Base-by-base conservation (phyloP, 2,329 filamentous ascomycete species). In the Arthrobotrys musiformis region DNA sequence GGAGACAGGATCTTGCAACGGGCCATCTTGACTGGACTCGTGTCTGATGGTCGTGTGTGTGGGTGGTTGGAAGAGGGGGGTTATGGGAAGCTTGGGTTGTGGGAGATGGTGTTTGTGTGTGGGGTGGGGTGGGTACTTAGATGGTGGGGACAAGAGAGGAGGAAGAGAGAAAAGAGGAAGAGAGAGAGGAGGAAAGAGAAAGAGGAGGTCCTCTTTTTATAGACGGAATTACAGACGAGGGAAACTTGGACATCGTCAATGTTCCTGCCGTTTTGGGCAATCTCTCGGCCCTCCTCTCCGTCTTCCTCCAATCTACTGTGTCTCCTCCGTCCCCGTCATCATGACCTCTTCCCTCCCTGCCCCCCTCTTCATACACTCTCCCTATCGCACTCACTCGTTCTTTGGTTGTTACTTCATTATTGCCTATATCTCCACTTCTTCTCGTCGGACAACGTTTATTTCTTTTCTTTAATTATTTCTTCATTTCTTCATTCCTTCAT, bases 1-100 rank as follows among this genome's bases (percentile, higher is more conserved):
- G 54, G 54, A 15, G 54, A 58, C n/a, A 58, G n/a, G 9, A 37
- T 1, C 30, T 58, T 58, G 22, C 54, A 58, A 40, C 54, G 54
- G 4, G 54, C 54, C 54, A 58, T 58, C 26, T 15, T 6, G 50
- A 56, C 26, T 19, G 17, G n/a, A n/a, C 2, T 11, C 9, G 30
- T 1, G 28, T 35, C 9, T 17, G 13, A 35, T 56, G 30, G 30
- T 22, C 13, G 19, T 19, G 40, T 42, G 3, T 2, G 15, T 42
- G 15, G 40, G n/a, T n/a, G 46, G 19, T 4, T 22, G 50, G 17
- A 1, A 19, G 26, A 4, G 26, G 28, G 24, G 13, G 4, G 13
- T 17, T 15, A 33, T 5, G 7, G 24, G 48, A 8, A 11, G 17
- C 3, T 11, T 8, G 15, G 2, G n/a, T n/a, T 4, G 9, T 0